Conservation (phyloP, 2,329 filamentous ascomycete genomes). For the Dissoconium aciculare region DNA sequence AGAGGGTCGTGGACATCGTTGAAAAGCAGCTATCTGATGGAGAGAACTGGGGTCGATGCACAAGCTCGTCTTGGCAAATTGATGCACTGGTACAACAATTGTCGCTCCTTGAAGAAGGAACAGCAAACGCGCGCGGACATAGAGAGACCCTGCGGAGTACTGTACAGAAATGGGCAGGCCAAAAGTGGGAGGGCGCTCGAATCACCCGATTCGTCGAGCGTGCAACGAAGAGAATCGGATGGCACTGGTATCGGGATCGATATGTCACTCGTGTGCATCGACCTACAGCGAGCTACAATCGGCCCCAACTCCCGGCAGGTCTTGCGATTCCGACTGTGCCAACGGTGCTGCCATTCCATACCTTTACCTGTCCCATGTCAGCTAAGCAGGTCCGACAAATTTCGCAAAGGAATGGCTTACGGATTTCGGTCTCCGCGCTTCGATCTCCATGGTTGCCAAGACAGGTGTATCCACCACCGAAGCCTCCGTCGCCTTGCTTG, state of each 20-base stretch:
- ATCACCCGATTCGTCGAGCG: constrained; percentile 74
- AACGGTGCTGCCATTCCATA: constrained; percentile 92
- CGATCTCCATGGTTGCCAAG: constrained; percentile 71
- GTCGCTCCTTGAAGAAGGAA: constrained; percentile 22
- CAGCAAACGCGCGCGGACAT: constrained; percentile 23
- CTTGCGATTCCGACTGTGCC: constrained; percentile 74
- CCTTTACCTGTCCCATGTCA: constrained; percentile 85
- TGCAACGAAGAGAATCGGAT: constrained; percentile 58
- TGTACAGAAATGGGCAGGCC: constrained; percentile 46
- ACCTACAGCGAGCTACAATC: constrained; percentile 45
- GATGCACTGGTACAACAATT: constrained; percentile 34
- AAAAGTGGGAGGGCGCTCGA: constrained; percentile 77
- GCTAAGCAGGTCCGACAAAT: constrained; percentile 86
- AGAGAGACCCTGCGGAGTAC: constrained; percentile 25
- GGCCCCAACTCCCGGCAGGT: constrained; percentile 57
- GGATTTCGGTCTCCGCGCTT: constrained; percentile 83
- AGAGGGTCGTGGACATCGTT: constrained; percentile 81
- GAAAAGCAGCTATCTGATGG: constrained; percentile 75
- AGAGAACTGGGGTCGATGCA: constrained; percentile 66
- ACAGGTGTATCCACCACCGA: constrained; percentile 70
- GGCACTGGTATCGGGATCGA: constrained; percentile 77
- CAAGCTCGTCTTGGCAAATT: constrained; percentile 36
- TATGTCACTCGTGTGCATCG: constrained; percentile 49
- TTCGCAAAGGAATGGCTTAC: constrained; percentile 82
- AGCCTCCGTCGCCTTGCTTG: constrained; percentile 67